Percentiles rank a stretch among this genome's conserved stretches.
phyloP scores from a whole-genome alignment of 2,329 filamentous ascomycete species.

The Colletotrichum endophyticum region DNA sequence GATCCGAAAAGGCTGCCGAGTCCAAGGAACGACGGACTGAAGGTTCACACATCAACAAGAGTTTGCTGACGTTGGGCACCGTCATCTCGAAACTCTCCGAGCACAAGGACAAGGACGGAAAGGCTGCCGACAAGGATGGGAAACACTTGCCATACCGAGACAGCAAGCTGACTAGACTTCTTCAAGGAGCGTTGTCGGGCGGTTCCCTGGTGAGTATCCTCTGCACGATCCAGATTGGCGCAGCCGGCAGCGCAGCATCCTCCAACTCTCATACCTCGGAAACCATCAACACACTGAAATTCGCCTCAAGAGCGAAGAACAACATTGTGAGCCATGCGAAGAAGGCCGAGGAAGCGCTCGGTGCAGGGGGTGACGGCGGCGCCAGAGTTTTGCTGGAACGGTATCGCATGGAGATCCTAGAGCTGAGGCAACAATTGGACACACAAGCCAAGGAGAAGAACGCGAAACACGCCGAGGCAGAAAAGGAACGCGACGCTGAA shows the following conservation, averaged over 20 bases:
- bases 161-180: constrained; percentile 91
- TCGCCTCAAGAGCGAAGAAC: constrained; percentile 95
- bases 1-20: constrained; percentile 94
- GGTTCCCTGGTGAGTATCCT: constrained; percentile 96
- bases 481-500: constrained; percentile 67
- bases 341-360: constrained; percentile 87
- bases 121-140: constrained; percentile 76
- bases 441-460: constrained; percentile 74
- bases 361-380: constrained; percentile 80
- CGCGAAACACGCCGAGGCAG: constrained; percentile 67
- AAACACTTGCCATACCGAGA: constrained; percentile 97
- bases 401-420: constrained; percentile 91
- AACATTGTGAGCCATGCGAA: constrained; percentile 98
- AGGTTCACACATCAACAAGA: constrained; percentile 98
- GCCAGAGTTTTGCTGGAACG: constrained; percentile 88
- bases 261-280: constrained; percentile 81
- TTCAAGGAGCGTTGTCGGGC: constrained; percentile 91
- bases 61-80: constrained; percentile 89
- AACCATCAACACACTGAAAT: constrained; percentile 95
- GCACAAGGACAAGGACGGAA: constrained; percentile 81
- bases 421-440: constrained; percentile 81
- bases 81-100: constrained; percentile 94
- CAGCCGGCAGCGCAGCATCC: constrained; percentile 72
- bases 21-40: constrained; percentile 93
- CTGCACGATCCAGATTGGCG: constrained; percentile 92